Conservation (phyloP, 164 flowering plant genomes). For the Umbellularia californica region DNA sequence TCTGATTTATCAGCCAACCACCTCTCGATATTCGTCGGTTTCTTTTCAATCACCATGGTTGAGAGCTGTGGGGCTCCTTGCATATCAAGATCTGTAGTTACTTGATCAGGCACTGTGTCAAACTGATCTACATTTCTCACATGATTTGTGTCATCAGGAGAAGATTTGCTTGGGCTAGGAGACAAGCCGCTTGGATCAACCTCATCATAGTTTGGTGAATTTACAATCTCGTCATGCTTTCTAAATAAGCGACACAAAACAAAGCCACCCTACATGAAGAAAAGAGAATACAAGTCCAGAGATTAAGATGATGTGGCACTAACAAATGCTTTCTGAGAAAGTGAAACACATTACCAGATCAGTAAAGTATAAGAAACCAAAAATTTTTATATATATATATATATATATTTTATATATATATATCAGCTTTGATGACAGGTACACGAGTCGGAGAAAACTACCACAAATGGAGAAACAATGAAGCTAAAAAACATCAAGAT, state of each 20-base stretch:
- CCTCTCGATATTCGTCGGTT: constrained; percentile 5
- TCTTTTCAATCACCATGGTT: constrained; percentile 2
- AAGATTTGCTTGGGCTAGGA: constrained; percentile 5
- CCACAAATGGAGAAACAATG: too few relatives aligned
- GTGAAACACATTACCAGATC: background rate
- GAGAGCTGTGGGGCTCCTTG: background rate
- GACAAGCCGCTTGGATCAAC: constrained; percentile 37
- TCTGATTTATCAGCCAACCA: constrained; percentile 19
- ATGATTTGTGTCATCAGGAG: constrained; percentile 16
- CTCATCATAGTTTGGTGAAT: constrained; percentile 34
- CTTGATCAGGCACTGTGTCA: constrained; percentile 24
- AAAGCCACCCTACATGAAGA: constrained; percentile 40
- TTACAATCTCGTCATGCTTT: constrained; percentile 40
- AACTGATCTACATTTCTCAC: constrained; percentile 1
- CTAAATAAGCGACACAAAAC: constrained; percentile 75
- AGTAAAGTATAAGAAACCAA: too few relatives aligned
- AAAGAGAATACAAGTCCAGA: background rate
- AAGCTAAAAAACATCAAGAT: too few relatives aligned
- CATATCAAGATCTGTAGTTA: constrained; percentile 10
- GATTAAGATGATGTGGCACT: background rate
- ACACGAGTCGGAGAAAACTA: too few relatives aligned
- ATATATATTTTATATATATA: too few relatives aligned
- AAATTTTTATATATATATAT: too few relatives aligned
- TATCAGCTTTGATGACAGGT: too few relatives aligned
- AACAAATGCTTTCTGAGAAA: background rate